phyloP scores from a whole-genome alignment of 2,329 filamentous ascomycete species.

The Alternaria brassicicola region DNA sequence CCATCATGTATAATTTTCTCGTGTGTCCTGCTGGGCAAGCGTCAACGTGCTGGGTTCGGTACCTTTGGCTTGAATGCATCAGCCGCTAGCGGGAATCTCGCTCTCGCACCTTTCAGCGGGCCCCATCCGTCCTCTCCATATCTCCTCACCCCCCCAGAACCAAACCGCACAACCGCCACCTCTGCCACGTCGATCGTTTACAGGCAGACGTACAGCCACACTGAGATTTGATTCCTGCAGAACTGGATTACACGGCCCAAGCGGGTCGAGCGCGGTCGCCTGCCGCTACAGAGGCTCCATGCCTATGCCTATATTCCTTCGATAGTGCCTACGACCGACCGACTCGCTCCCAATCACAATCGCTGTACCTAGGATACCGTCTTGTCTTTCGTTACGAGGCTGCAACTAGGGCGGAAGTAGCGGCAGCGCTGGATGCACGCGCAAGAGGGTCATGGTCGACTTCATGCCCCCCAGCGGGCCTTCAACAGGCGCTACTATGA shows the following conservation, averaged over 20 bases:
- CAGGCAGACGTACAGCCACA: not conserved
- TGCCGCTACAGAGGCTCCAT: conserved; percentile 38
- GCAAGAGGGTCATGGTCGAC: conserved; percentile 45
- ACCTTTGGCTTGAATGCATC: conserved; percentile 16
- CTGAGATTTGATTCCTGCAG: not conserved
- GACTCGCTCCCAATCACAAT: conserved; percentile 10
- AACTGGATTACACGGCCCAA: conserved; percentile 12
- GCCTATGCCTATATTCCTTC: conserved; percentile 38
- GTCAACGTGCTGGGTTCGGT: conserved; percentile 15
- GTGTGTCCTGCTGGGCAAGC: conserved; percentile 6
- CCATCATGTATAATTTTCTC: not conserved
- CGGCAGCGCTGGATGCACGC: conserved; percentile 33
- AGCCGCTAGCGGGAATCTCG: conserved; percentile 22
- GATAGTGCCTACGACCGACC: conserved; percentile 36
- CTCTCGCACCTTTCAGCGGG: conserved; percentile 19
- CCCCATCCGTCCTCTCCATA: conserved; percentile 23
- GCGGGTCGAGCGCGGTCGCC: conserved; percentile 25
- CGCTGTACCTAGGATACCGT: not conserved
- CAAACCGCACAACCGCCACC: conserved; percentile 11
- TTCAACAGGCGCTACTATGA: conserved; percentile 43
- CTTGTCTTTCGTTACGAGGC: conserved; percentile 20
- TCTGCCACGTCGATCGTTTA: conserved; percentile 8
- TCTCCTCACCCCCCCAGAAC: conserved; percentile 16
- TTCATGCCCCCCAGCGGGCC: conserved; percentile 42
- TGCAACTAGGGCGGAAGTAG: conserved; percentile 11